Evolutionary conservation across 129 eudicot genomes (phyloP), one percentile per base, ranked within the genome.

Genomic region (Erigeron canadensis): DNA sequence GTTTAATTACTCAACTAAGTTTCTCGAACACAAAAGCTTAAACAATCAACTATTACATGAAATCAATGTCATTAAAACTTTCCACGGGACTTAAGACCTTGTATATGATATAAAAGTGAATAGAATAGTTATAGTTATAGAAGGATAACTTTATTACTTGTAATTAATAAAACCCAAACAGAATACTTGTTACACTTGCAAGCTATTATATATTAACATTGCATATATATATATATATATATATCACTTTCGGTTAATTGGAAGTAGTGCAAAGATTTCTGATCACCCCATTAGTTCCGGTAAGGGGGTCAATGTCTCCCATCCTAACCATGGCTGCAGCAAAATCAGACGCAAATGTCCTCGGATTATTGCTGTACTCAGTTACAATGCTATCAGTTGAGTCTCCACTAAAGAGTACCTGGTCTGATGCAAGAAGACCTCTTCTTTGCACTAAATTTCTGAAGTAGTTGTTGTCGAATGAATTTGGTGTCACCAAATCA

Each of bases 391-490:
- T 72, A 62, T 85, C 95, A 6, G 90, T 69, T 7, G 86, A 60
- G 13, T 85, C 91, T 40, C 88, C 86, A 38, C 56, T 81, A 13
- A 88, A 81, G 41, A 88, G 88, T 7, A 59, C 78, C 62, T 88
- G 90, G 56, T 88, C 95, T 5, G 95, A 85, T 10, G 42, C 47
- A 53, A 88, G 83, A 73, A 88, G 90, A 37, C 95, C 95, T 54
- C 73, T 85, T 64, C 75, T 73, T 22, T 69, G 81, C 0, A 56
- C 34, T 22, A 88, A 73, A 40, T 88, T 85, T 45, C 67, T 66
- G 75, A 34, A 88, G 78, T 88, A 88, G 67, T 85, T 85, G 88
- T 85, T 82, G 73, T 86, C 91, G 18, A 86, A 86, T 15, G 82
- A 58, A 53, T 78, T 83, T 6, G 88, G 88, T 12, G 91, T 88